These are phyloP conservation scores for Trichoderma breve DNA, from an alignment of 2,329 filamentous ascomycete species.

Conservation along the genomic window DNA sequence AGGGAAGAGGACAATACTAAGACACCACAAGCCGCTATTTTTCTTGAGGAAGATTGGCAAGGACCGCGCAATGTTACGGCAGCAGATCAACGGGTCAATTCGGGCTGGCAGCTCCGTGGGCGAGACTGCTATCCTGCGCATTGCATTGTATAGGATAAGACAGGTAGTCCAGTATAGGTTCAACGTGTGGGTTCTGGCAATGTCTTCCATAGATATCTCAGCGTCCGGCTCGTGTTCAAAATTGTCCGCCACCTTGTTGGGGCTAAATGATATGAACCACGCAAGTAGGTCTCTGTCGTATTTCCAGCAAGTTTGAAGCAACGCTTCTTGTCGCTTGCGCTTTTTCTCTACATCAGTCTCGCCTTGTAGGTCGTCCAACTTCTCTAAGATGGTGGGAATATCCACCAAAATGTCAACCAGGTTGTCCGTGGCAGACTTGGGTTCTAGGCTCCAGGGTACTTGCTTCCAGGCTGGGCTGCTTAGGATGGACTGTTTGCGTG, in stretches of 20 bases:
- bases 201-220: neutral
- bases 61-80: neutral
- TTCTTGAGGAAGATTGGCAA: neutral
- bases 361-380: neutral
- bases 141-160: neutral
- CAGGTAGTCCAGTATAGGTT: neutral
- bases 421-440: neutral
- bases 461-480: neutral
- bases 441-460: neutral
- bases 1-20: neutral
- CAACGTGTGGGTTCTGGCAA: neutral
- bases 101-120: neutral
- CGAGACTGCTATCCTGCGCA: neutral
- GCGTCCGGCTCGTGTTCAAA: neutral
- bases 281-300: neutral
- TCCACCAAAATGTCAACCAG: neutral
- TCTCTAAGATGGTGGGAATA: neutral
- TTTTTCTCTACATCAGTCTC: neutral
- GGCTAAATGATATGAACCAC: neutral
- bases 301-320: neutral
- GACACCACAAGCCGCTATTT: neutral
- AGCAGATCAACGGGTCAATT: neutral
- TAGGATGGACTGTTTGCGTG: neutral
- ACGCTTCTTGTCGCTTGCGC: neutral
- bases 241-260: neutral